Base-by-base conservation (phyloP, 2,329 filamentous ascomycete genomes). In the Arachnomyces sp. region DNA sequence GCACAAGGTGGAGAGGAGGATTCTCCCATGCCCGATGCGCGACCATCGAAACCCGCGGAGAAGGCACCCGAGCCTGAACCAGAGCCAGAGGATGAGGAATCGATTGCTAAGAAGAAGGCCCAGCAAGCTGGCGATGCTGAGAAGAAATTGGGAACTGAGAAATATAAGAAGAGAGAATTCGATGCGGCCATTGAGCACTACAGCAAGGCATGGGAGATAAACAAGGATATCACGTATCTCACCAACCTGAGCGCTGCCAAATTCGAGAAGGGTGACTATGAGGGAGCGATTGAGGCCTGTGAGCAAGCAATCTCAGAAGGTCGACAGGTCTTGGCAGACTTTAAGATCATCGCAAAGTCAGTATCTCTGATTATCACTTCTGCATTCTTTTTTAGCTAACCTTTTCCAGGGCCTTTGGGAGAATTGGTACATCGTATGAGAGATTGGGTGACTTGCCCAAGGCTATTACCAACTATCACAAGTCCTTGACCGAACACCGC, bases 111-210 rank as follows among this genome's bases (percentile, higher is more conserved):
- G 67, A 85, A 85, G 68, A 86, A 92, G 72, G 86, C 87, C 31
- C 94, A 96, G 73, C 86, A 83, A 56, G 86, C 84, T 48, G 92
- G 89, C 33, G 92, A 98, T 54, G 86, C 88, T 62, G 85, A 95
- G 68, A 98, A 98, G 78, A 85, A 82, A 21, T 73, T 93, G 42
- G 92, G 92, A 43, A 98, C 90, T 11, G 87, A 92, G 53, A 82
- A 83, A 63, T 98, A 98, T 76, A 98, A 98, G 82, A 96, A 96
- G 78, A 83, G 87, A 52, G 82, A 95, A 60, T 95, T 98, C 52
- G 92, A 96, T 55, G 80, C 84, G 58, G 92, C 92, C 37, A 95
- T 98, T 55, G 79, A 82, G 59, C 87, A 98, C 71, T 98, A 98
- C 73, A 77, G 66, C 61, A 93, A 94, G 64, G 92, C 92, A 0